Percentiles rank a stretch among this genome's conserved stretches.
phyloP scores from a whole-genome alignment of 345 rosid species.

The Trapa incisa region DNA sequence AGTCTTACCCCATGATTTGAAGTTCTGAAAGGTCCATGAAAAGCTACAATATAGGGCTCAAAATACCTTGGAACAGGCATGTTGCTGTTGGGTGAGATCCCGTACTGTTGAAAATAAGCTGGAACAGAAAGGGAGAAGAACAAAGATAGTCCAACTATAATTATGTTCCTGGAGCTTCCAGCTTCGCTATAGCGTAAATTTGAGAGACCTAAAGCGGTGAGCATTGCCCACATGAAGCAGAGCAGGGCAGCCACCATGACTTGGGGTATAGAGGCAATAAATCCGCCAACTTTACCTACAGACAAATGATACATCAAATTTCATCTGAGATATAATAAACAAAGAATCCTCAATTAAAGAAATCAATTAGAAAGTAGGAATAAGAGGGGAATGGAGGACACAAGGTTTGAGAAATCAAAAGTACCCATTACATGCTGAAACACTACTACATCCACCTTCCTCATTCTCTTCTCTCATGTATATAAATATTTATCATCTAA shows the following conservation, averaged over 20 bases:
- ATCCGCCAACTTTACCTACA: constrained; percentile 93
- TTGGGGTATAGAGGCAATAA: constrained; percentile 84
- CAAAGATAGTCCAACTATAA: constrained; percentile 76
- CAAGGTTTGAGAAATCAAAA: too few species aligned
- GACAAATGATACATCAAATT: background rate
- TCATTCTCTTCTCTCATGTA: too few species aligned
- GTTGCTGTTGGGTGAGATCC: constrained; percentile 63
- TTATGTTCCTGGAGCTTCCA: constrained; percentile 92
- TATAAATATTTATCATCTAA: background rate
- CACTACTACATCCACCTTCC: too few species aligned
- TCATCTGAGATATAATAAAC: background rate
- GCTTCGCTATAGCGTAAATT: constrained; percentile 96
- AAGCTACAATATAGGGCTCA: constrained; percentile 74
- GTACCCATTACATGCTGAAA: too few species aligned
- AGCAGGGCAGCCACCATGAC: constrained; percentile 98
- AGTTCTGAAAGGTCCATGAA: constrained; percentile 79
- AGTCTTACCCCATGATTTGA: constrained; percentile 60
- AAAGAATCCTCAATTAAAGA: background rate
- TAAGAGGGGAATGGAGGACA: too few species aligned
- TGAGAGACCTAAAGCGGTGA: constrained; percentile 82
- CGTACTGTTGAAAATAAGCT: constrained; percentile 92
- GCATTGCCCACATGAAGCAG: constrained; percentile 98
- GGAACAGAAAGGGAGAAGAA: constrained; percentile 85
- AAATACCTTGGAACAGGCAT: constrained; percentile 74
- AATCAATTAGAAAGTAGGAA: background rate